Evolutionary conservation across 192 early-diverging fungal genomes (phyloP).

Genomic region (Neocallimastix lanati): DNA sequence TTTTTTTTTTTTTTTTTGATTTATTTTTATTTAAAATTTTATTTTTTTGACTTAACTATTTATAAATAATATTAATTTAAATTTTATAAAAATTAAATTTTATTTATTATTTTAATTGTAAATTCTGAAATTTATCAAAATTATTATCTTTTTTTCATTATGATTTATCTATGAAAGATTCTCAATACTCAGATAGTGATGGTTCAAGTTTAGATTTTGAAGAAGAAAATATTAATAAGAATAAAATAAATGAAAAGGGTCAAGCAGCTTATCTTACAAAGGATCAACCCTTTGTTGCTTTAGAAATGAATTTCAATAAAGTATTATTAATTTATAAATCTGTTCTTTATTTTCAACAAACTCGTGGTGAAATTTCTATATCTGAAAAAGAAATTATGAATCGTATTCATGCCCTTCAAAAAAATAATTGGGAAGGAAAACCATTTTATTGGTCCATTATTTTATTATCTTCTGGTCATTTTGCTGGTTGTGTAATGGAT

Average conservation of each 20-base stretch:
- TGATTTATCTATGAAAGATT: background rate
- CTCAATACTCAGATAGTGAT: background rate
- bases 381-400: background rate
- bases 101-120: too few relatives aligned
- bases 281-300: background rate
- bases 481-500: constrained; percentile 77
- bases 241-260: background rate
- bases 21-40: too few relatives aligned
- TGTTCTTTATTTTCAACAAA: background rate
- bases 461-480: constrained; percentile 19
- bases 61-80: too few relatives aligned
- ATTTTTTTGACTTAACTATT: too few relatives aligned
- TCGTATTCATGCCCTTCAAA: background rate
- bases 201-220: background rate
- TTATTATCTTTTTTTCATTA: too few relatives aligned
- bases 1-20: too few relatives aligned
- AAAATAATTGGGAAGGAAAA: background rate
- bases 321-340: background rate
- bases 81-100: too few relatives aligned
- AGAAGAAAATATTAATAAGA: background rate
- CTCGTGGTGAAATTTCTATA: background rate
- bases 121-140: too few relatives aligned
- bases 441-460: background rate
- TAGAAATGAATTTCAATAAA: background rate
- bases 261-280: background rate